Evolutionary conservation across 257 asterid genomes (phyloP).

Genomic region (Ehretia macrophylla): DNA sequence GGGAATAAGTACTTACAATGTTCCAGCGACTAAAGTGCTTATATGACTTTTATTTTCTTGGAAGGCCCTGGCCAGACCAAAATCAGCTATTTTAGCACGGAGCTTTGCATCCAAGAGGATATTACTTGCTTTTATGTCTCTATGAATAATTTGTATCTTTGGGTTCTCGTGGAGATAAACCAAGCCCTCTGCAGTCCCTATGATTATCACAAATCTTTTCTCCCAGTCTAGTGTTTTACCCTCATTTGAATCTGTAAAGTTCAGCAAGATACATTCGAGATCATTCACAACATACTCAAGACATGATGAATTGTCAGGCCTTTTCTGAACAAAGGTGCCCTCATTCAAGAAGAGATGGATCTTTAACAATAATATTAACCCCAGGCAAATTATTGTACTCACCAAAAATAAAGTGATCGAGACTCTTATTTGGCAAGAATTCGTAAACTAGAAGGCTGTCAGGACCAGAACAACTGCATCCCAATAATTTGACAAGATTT

Average conservation of each 20-base stretch:
- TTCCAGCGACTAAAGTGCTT: conserved; percentile 47
- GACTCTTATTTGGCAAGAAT: conserved; percentile 63
- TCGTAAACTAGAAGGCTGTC: conserved; percentile 94
- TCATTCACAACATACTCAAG: not conserved
- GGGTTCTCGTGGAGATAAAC: conserved; percentile 44
- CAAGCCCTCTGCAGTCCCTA: conserved; percentile 41
- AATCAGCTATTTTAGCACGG: conserved; percentile 42
- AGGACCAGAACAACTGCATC: conserved; percentile 88
- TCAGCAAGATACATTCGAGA: not conserved
- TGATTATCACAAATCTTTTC: conserved; percentile 40
- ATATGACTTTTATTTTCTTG: conserved; percentile 48
- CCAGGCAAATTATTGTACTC: too few relatives aligned
- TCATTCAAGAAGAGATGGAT: too few relatives aligned
- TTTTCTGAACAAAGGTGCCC: conserved; percentile 1
- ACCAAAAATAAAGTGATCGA: conserved; percentile 79
- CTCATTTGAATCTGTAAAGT: conserved; percentile 24
- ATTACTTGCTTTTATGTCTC: conserved; percentile 47
- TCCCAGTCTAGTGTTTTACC: conserved; percentile 43
- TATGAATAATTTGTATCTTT: conserved; percentile 27
- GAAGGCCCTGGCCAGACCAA: conserved; percentile 44
- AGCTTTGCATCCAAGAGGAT: conserved; percentile 35
- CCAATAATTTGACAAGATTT: conserved; percentile 74
- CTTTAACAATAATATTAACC: too few relatives aligned
- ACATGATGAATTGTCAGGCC: not conserved
- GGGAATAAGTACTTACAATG: conserved; percentile 26